Conservation (phyloP, 1,284 basidiomycete genomes). For the Tilletia indica region DNA sequence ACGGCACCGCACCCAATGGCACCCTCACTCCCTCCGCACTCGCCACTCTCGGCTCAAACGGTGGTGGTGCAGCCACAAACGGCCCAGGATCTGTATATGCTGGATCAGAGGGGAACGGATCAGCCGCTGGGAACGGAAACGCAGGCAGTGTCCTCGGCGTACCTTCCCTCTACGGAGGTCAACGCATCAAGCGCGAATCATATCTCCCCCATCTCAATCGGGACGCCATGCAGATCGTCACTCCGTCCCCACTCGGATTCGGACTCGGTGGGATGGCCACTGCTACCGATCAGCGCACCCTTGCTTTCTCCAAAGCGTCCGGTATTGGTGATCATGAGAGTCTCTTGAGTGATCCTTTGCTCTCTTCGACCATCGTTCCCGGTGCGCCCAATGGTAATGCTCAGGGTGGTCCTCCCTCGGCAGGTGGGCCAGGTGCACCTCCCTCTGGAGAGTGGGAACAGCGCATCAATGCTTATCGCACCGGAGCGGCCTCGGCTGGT, state of each 20-base stretch:
- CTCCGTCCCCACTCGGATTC: slow-evolving; percentile 48
- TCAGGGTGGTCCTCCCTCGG: neutral
- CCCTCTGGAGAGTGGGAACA: neutral
- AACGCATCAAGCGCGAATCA: slow-evolving; percentile 31
- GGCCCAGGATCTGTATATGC: neutral
- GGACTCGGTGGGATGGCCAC: slow-evolving; percentile 37
- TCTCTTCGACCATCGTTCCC: neutral
- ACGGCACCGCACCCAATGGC: neutral
- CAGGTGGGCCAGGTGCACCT: neutral
- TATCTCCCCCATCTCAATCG: slow-evolving; percentile 47
- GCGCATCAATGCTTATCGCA: slow-evolving; percentile 4
- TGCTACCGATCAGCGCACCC: slow-evolving; percentile 42
- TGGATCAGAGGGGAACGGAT: neutral
- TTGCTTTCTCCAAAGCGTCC: slow-evolving; percentile 39
- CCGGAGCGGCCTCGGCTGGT: neutral
- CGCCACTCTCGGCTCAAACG: neutral
- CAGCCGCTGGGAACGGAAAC: neutral
- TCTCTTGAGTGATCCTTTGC: neutral
- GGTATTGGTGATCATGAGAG: slow-evolving; percentile 30
- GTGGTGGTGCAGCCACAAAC: neutral
- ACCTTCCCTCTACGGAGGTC: slow-evolving; percentile 16
- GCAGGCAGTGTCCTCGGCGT: neutral
- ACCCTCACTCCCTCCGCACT: slow-evolving; percentile 14
- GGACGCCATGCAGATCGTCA: slow-evolving; percentile 44
- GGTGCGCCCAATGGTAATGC: neutral